Conservation (phyloP, 306 rosid genomes). For the Cyamopsis tetragonoloba region DNA sequence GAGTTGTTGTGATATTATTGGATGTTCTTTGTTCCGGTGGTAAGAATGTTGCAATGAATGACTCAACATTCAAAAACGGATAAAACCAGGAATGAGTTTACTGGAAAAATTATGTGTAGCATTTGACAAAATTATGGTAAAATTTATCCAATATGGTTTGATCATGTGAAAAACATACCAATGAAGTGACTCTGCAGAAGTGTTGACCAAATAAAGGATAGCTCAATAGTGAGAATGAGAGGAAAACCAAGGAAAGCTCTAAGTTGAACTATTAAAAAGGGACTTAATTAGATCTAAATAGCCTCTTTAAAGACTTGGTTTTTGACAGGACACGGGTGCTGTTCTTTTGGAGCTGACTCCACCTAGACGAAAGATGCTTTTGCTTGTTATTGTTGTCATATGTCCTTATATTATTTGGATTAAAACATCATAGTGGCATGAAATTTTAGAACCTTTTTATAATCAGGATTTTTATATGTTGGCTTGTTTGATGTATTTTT, state of each 20-base stretch:
- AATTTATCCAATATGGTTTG: neutral
- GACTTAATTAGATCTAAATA: neutral
- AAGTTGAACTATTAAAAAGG: neutral
- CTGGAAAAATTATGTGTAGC: neutral
- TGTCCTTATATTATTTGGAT: neutral
- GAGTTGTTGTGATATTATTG: neutral
- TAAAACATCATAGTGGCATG: neutral
- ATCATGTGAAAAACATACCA: neutral
- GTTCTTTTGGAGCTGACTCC: neutral
- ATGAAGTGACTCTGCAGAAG: neutral
- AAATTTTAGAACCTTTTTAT: neutral
- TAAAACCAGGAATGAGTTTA: neutral
- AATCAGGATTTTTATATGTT: neutral
- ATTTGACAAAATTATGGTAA: neutral
- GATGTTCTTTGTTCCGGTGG: neutral
- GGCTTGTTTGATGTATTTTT: conserved; percentile 14
- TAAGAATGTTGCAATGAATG: neutral
- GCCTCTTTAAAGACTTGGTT: neutral
- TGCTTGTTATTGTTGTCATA: neutral
- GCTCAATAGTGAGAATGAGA: neutral
- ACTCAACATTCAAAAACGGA: neutral
- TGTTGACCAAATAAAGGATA: neutral
- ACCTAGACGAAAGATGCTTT: neutral
- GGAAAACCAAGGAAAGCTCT: neutral
- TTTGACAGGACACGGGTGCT: neutral